These are phyloP conservation scores for Trichophyton rubrum DNA, from an alignment of 2,329 filamentous ascomycete species.

Conservation along the genomic window DNA sequence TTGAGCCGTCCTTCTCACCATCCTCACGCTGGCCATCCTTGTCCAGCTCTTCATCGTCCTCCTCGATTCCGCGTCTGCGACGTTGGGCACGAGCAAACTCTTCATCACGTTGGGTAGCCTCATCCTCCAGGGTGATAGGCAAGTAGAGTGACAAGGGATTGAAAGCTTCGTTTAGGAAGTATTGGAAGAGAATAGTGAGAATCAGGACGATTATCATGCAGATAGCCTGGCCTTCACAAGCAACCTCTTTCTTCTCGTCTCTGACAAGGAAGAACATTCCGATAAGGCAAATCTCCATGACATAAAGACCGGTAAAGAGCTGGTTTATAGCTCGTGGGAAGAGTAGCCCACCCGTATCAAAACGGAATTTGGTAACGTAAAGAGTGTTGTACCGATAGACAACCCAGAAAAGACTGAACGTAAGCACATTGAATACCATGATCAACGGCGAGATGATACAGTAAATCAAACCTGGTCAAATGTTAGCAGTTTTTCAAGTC, in stretches of 20 bases:
- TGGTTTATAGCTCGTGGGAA: slow-evolving; percentile 92
- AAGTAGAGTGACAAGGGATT: slow-evolving; percentile 75
- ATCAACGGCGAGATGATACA: slow-evolving; percentile 81
- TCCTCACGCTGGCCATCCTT: slow-evolving; percentile 23
- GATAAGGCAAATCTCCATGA: slow-evolving; percentile 83
- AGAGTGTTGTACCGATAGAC: slow-evolving; percentile 95
- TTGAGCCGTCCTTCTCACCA: slow-evolving; percentile 35
- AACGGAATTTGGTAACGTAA: slow-evolving; percentile 79
- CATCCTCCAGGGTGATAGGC: slow-evolving; percentile 90
- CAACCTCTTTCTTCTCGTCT: slow-evolving; percentile 41
- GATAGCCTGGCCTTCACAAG: slow-evolving; percentile 65
- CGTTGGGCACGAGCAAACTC: slow-evolving; percentile 73
- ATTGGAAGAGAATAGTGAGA: slow-evolving; percentile 65
- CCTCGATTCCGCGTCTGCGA: slow-evolving; percentile 50
- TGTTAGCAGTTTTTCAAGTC: neutral
- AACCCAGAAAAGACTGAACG: slow-evolving; percentile 82
- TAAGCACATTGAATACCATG: slow-evolving; percentile 82
- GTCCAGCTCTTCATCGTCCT: slow-evolving; percentile 40
- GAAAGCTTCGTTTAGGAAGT: slow-evolving; percentile 71
- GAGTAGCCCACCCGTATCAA: slow-evolving; percentile 82
- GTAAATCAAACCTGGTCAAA: slow-evolving; percentile 55
- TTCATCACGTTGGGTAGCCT: slow-evolving; percentile 80
- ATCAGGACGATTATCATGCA: slow-evolving; percentile 66
- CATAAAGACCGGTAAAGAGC: slow-evolving; percentile 84
- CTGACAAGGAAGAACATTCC: slow-evolving; percentile 74